phyloP scores from a whole-genome alignment of 139 green algal species.

The Auxenochlorella pyrenoidosa region DNA sequence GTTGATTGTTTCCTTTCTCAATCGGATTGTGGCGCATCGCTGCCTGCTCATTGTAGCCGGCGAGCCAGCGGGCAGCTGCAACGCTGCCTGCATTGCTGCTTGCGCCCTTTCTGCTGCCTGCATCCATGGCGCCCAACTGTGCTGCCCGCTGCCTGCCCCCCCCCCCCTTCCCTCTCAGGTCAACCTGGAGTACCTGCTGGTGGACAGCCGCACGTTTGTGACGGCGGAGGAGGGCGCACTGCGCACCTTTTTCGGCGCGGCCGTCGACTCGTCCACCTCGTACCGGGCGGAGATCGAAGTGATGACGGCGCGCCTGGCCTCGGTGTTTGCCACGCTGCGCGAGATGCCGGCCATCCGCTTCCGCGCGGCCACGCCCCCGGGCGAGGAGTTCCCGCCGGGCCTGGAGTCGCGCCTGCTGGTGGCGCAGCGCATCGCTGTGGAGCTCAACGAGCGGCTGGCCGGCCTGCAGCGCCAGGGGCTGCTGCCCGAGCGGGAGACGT shows the following conservation, averaged over 20 bases:
- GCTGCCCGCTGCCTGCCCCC: background rate
- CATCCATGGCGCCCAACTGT: too few species aligned
- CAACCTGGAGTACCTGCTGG: constrained; percentile 85
- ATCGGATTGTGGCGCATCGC: too few species aligned
- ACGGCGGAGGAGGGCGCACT: constrained; percentile 81
- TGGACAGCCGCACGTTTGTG: constrained; percentile 84
- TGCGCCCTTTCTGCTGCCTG: background rate
- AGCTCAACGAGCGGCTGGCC: constrained; percentile 66
- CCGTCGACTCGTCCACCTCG: constrained; percentile 31
- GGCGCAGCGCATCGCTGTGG: constrained; percentile 73
- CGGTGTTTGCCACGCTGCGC: constrained; percentile 75
- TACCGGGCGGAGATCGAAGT: constrained; percentile 58
- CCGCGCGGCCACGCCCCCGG: constrained; percentile 55
- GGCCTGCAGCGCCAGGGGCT: constrained; percentile 55
- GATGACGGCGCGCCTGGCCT: constrained; percentile 67
- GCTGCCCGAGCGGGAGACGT: constrained; percentile 72
- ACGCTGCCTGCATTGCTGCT: background rate
- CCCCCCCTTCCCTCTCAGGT: constrained; percentile 77
- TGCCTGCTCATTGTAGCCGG: background rate
- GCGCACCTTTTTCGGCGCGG: constrained; percentile 58
- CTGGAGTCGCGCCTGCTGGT: constrained; percentile 59
- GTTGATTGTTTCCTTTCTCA: too few species aligned
- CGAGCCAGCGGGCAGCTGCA: too few species aligned
- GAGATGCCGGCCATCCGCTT: constrained; percentile 82
- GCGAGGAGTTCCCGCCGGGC: constrained; percentile 67